Evolutionary conservation across 257 asterid genomes (phyloP).

Genomic region (Verbascum thapsus): DNA sequence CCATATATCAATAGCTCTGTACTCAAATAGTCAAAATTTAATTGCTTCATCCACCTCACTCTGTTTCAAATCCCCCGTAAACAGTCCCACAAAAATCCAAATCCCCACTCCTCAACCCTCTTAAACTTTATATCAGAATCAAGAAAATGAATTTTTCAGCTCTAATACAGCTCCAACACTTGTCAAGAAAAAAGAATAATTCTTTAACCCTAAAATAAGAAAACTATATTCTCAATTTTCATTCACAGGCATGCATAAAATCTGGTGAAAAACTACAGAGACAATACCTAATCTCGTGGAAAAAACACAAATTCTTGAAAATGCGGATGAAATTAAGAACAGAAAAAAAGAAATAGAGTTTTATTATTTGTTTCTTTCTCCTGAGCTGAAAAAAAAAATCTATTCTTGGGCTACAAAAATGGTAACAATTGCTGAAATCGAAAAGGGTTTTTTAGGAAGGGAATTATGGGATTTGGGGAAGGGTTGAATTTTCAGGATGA

Average conservation of each 20-base stretch:
- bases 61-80: slow-evolving; percentile 11
- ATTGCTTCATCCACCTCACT: slow-evolving; percentile 50
- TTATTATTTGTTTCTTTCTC: not conserved
- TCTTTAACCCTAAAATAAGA: slow-evolving; percentile 31
- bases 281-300: slow-evolving; percentile 2
- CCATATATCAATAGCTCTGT: slow-evolving; percentile 41
- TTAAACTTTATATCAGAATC: slow-evolving; percentile 17
- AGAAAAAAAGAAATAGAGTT: not conserved
- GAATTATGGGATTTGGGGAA: slow-evolving; percentile 39
- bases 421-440: too few species aligned
- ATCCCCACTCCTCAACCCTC: slow-evolving; percentile 33
- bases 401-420: slow-evolving; percentile 29
- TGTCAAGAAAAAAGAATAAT: slow-evolving; percentile 24
- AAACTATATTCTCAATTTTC: slow-evolving; percentile 24
- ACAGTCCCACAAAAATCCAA: slow-evolving; percentile 27
- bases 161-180: slow-evolving; percentile 31
- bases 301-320: slow-evolving; percentile 30
- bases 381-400: slow-evolving; percentile 34
- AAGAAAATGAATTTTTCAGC: slow-evolving; percentile 27
- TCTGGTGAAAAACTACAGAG: slow-evolving; percentile 11
- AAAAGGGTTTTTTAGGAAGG: slow-evolving; percentile 44
- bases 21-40: slow-evolving; percentile 33
- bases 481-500: slow-evolving; percentile 47
- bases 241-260: slow-evolving; percentile 36
- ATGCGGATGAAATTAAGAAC: slow-evolving; percentile 19